A percentile compares a stretch with the other conserved stretches of the same genome.
These are phyloP conservation scores for Geotrichum bryndzae DNA, from an alignment of 1,139 yeast genomes.

Conservation along the genomic window DNA sequence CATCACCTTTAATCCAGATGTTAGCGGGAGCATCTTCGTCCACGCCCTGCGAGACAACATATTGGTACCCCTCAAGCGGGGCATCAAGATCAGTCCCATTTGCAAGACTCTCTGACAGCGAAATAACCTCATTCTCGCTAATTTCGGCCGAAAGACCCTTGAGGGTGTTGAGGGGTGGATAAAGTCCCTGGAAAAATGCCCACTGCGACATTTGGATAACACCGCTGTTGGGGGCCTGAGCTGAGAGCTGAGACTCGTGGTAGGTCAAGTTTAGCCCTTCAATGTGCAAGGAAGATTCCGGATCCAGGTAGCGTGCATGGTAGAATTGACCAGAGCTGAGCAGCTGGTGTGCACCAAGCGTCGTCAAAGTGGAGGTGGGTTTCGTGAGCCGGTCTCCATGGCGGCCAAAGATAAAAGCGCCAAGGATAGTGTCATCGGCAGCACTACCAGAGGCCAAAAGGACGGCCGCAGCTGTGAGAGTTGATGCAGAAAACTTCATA, in stretches of 20 bases:
- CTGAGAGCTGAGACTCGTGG: constrained; percentile 31
- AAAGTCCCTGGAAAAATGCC: constrained; percentile 43
- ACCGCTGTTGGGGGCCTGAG: constrained; percentile 35
- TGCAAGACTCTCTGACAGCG: constrained; percentile 28
- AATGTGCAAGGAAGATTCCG: constrained; percentile 28
- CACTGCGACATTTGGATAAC: constrained; percentile 39
- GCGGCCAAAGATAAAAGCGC: constrained; percentile 42
- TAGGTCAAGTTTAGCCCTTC: constrained; percentile 30
- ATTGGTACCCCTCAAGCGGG: constrained; percentile 43
- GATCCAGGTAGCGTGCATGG: constrained; percentile 39
- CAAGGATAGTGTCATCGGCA: constrained; percentile 33
- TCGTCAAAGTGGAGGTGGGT: constrained; percentile 40
- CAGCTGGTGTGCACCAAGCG: constrained; percentile 38
- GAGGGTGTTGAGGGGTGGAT: constrained; percentile 36
- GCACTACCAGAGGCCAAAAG: constrained; percentile 19
- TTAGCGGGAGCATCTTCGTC: constrained; percentile 35
- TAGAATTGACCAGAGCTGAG: constrained; percentile 37
- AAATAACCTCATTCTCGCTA: constrained; percentile 20
- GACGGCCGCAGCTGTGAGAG: background rate
- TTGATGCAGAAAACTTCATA: background rate
- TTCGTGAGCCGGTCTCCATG: constrained; percentile 44
- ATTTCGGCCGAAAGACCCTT: constrained; percentile 21
- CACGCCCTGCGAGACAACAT: constrained; percentile 37
- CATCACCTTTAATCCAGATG: constrained; percentile 41
- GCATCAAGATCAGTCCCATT: constrained; percentile 38